phyloP scores from a whole-genome alignment of 2,329 filamentous ascomycete species.

The Ophiostoma pallidulum region DNA sequence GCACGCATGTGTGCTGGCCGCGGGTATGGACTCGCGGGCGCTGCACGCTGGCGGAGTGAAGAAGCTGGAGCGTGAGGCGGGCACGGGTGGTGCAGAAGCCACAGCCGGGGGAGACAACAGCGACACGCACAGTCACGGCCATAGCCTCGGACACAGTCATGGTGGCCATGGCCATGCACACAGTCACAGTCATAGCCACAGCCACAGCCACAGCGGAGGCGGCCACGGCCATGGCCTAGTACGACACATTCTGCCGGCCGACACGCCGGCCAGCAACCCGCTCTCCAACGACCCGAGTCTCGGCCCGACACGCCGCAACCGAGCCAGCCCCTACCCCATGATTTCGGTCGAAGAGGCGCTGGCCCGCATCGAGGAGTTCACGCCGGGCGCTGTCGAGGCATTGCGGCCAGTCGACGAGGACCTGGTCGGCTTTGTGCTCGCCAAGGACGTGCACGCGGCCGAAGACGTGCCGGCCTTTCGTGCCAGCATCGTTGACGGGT shows the following conservation, averaged over 20 bases:
- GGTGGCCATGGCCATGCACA: slow-evolving; percentile 45
- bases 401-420: slow-evolving; percentile 51
- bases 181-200: slow-evolving; percentile 43
- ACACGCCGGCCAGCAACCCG: slow-evolving; percentile 28
- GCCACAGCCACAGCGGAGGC: slow-evolving; percentile 35
- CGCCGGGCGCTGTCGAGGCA: slow-evolving; percentile 51
- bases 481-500: slow-evolving; percentile 95
- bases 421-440: slow-evolving; percentile 69
- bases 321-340: slow-evolving; percentile 89
- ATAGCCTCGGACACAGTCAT: slow-evolving; percentile 39
- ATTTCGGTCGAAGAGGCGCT: slow-evolving; percentile 76
- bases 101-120: slow-evolving; percentile 37
- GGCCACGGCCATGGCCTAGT: slow-evolving; percentile 57
- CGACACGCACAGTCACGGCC: slow-evolving; percentile 38
- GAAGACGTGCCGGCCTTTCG: slow-evolving; percentile 89
- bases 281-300: slow-evolving; percentile 52
- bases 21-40: slow-evolving; percentile 68
- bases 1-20: slow-evolving; percentile 86
- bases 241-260: slow-evolving; percentile 59
- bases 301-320: slow-evolving; percentile 60
- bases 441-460: slow-evolving; percentile 67
- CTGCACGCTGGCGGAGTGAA: slow-evolving; percentile 74
- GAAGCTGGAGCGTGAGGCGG: slow-evolving; percentile 77
- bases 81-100: slow-evolving; percentile 35
- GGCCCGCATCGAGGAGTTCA: slow-evolving; percentile 59